Conservation (phyloP, 768 basidiomycete genomes). For the Leccinum broughii region DNA sequence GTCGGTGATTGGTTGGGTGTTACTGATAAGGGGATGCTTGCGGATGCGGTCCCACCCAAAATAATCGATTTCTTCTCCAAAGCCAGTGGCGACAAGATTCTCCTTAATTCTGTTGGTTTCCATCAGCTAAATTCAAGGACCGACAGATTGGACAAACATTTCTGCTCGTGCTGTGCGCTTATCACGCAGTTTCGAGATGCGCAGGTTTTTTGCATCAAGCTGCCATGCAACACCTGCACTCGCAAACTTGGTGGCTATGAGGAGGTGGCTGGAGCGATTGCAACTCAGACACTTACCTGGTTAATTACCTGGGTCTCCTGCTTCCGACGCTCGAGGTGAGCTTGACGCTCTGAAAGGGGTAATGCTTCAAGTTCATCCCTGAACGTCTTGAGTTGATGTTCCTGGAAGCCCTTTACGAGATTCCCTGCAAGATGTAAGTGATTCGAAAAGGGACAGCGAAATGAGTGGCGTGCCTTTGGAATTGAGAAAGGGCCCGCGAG, state of each 20-base stretch:
- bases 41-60: conserved; percentile 35
- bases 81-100: conserved; percentile 20
- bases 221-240: conserved; percentile 29
- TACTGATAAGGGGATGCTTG: conserved; percentile 30
- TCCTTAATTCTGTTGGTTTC: conserved; percentile 19
- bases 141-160: conserved; percentile 20
- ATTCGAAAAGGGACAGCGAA: background rate
- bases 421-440: conserved; percentile 20
- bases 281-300: conserved; percentile 12
- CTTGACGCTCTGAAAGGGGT: conserved; percentile 16
- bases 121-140: conserved; percentile 7
- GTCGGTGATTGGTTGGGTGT: conserved; percentile 24
- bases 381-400: conserved; percentile 18
- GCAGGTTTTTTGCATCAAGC: conserved; percentile 15
- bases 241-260: conserved; percentile 28
- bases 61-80: conserved; percentile 29
- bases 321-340: conserved; percentile 19
- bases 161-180: conserved; percentile 28
- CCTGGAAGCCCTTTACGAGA: conserved; percentile 24
- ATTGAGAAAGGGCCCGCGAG: conserved; percentile 27
- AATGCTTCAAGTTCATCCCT: conserved; percentile 14
- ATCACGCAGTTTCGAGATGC: conserved; percentile 20
- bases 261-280: background rate
- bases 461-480: conserved; percentile 20
- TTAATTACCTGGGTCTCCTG: conserved; percentile 8